Evolutionary conservation across 2,329 filamentous ascomycete genomes (phyloP).

Genomic region (Cephalotrichum gorgonifer): DNA sequence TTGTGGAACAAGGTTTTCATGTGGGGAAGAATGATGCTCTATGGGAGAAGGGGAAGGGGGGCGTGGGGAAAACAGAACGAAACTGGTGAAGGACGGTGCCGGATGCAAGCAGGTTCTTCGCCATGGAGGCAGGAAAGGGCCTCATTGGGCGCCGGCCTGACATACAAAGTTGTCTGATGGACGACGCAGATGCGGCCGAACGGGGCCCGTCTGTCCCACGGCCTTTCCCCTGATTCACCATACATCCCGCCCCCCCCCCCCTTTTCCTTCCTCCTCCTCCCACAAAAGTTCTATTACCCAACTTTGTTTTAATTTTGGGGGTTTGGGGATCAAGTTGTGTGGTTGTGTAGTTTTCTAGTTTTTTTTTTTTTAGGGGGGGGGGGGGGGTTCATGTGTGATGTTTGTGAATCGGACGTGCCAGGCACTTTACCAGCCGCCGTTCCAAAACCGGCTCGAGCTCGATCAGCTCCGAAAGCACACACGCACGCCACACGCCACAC

Average conservation of each 20-base stretch:
- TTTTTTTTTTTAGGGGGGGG: too few species aligned
- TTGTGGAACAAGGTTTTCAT: too few species aligned
- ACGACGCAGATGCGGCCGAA: slow-evolving; percentile 1
- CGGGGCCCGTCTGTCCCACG: background rate
- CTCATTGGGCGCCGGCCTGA: background rate
- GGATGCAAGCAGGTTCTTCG: background rate
- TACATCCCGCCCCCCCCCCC: too few species aligned
- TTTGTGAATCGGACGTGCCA: slow-evolving; percentile 5
- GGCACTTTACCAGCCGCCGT: slow-evolving; percentile 5
- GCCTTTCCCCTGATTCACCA: background rate
- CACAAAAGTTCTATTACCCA: background rate
- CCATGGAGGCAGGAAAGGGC: background rate
- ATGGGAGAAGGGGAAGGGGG: background rate
- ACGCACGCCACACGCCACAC: too few species aligned
- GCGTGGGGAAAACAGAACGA: background rate
- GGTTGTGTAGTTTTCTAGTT: too few species aligned
- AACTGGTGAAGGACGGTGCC: background rate
- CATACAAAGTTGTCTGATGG: slow-evolving; percentile 4
- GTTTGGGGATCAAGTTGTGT: too few species aligned
- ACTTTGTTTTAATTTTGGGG: too few species aligned
- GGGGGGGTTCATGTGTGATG: background rate
- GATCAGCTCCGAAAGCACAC: background rate
- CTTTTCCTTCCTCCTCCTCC: background rate
- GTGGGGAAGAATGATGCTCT: too few species aligned
- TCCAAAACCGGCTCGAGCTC: slow-evolving; percentile 5